phyloP scores from a whole-genome alignment of 805 yeast species.

The Diddensiella transvaalensis region DNA sequence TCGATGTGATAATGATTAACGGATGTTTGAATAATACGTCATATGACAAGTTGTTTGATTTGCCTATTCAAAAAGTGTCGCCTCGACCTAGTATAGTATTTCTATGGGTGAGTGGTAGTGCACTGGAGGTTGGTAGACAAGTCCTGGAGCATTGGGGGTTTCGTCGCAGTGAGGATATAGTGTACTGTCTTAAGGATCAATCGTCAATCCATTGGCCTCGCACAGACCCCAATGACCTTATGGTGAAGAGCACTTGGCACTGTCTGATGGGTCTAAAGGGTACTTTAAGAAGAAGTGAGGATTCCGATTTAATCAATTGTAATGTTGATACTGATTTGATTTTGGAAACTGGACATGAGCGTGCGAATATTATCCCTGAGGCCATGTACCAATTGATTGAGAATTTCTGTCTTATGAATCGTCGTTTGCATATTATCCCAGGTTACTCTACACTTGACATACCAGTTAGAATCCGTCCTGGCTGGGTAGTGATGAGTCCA shows the following conservation, averaged over 20 bases:
- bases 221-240: conserved; percentile 40
- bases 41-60: conserved; percentile 53
- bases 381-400: conserved; percentile 80
- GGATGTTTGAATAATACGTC: conserved; percentile 67
- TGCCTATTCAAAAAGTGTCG: conserved; percentile 71
- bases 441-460: conserved; percentile 54
- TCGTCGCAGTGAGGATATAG: conserved; percentile 85
- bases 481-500: conserved; percentile 90
- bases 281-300: conserved; percentile 81
- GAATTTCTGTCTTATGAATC: conserved; percentile 77
- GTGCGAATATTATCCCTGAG: conserved; percentile 55
- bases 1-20: conserved; percentile 91
- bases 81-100: conserved; percentile 84
- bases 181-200: conserved; percentile 69
- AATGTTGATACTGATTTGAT: conserved; percentile 86
- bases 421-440: conserved; percentile 84
- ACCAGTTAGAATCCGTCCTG: conserved; percentile 68
- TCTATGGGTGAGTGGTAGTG: conserved; percentile 80
- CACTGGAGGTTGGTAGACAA: conserved; percentile 55
- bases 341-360: conserved; percentile 47
- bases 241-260: conserved; percentile 81
- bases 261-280: conserved; percentile 98
- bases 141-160: conserved; percentile 55
- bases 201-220: conserved; percentile 66
- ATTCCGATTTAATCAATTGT: conserved; percentile 82